Conservation (phyloP, 352 stramenopile genomes). For the Phytophthora constricta region DNA sequence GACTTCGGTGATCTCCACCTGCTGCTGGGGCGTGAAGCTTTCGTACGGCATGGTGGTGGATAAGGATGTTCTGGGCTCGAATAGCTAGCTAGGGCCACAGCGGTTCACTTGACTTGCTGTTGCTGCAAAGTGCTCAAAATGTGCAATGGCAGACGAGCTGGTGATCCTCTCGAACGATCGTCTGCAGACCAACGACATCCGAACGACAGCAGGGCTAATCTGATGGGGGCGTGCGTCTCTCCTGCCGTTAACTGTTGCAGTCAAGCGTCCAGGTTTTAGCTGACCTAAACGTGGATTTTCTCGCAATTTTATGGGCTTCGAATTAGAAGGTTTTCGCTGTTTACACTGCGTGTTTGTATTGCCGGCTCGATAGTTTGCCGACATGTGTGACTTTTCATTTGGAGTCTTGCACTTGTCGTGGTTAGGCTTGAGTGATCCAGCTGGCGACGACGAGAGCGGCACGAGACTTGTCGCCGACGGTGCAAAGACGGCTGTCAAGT, state of each 20-base stretch:
- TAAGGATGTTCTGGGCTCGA: background rate
- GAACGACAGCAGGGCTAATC: background rate
- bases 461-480: background rate
- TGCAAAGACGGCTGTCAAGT: background rate
- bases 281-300: background rate
- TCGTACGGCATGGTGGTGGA: conserved; percentile 67
- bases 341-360: background rate
- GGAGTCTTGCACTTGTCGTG: background rate
- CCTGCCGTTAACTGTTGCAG: background rate
- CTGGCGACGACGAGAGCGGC: background rate
- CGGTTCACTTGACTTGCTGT: no score
- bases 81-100: no score
- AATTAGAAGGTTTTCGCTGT: background rate
- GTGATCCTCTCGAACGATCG: background rate
- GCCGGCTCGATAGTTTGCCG: background rate
- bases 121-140: background rate
- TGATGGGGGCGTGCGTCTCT: background rate
- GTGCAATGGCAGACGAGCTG: background rate
- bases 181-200: background rate
- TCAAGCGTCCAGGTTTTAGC: background rate
- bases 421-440: conserved; percentile 1
- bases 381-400: background rate
- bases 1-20: conserved; percentile 73
- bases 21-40: conserved; percentile 73
- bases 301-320: background rate